These are phyloP conservation scores for Vaccinium myrtillus DNA, from an alignment of 148 eudicot species.

Conservation along the genomic window DNA sequence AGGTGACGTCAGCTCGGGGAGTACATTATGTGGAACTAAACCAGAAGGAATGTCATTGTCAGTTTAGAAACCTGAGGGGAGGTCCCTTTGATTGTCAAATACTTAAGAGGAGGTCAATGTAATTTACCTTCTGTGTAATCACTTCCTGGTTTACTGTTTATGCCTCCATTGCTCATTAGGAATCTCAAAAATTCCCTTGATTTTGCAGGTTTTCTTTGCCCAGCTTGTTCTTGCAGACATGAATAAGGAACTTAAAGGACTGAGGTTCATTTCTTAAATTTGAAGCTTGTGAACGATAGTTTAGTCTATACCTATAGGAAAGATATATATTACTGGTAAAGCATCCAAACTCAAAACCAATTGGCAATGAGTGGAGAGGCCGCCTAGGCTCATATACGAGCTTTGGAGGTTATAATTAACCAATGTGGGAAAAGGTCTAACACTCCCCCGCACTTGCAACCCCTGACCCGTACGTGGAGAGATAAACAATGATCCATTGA, in stretches of 20 bases:
- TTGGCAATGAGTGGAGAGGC: too few relatives aligned
- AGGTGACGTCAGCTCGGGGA: neutral
- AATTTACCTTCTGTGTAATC: neutral
- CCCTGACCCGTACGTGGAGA: too few relatives aligned
- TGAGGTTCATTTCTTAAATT: conserved; percentile 55
- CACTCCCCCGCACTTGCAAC: too few relatives aligned
- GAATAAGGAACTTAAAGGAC: conserved; percentile 86
- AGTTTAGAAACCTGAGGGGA: neutral
- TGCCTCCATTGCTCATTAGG: neutral
- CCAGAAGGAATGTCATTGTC: neutral
- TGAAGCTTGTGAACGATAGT: neutral
- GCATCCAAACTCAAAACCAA: too few relatives aligned
- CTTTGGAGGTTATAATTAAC: too few relatives aligned
- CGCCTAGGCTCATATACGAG: too few relatives aligned
- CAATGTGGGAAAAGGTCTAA: too few relatives aligned
- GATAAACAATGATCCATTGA: too few relatives aligned
- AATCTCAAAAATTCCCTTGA: conserved; percentile 21
- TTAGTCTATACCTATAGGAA: neutral
- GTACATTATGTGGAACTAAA: neutral
- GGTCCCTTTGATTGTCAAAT: conserved; percentile 2
- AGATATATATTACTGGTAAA: neutral
- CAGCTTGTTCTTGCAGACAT: conserved; percentile 85
- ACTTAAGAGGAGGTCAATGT: neutral
- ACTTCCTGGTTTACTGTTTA: neutral
- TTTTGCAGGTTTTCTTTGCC: conserved; percentile 85